Conservation (phyloP, 257 asterid species). For the Mentha longifolia region DNA sequence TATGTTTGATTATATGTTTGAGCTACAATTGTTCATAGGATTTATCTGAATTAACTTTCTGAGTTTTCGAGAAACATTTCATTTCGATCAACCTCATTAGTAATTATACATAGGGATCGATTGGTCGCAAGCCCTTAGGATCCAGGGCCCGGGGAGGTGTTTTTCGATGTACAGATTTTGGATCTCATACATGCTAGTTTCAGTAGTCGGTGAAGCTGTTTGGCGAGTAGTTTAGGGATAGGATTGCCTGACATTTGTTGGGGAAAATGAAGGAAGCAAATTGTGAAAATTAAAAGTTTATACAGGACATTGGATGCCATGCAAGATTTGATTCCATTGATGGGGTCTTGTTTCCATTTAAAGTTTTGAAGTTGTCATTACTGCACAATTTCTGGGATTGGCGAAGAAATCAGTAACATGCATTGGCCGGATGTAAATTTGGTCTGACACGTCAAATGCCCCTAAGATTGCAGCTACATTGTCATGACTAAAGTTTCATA, state of each 20-base stretch:
- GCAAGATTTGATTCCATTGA: slow-evolving; percentile 28
- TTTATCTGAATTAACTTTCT: slow-evolving; percentile 24
- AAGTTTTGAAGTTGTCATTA: slow-evolving; percentile 16
- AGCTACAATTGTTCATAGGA: neutral
- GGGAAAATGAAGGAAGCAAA: slow-evolving; percentile 25
- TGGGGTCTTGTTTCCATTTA: slow-evolving; percentile 26
- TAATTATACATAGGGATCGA: slow-evolving; percentile 11
- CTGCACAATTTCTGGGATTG: slow-evolving; percentile 27
- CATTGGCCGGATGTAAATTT: slow-evolving; percentile 16
- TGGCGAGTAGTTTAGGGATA: slow-evolving; percentile 10
- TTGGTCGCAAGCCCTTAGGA: slow-evolving; percentile 25
- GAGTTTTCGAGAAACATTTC: slow-evolving; percentile 13
- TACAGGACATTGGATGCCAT: slow-evolving; percentile 24
- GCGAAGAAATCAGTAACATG: neutral
- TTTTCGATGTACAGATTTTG: slow-evolving; percentile 20
- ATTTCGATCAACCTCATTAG: slow-evolving; percentile 21
- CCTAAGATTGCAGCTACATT: slow-evolving; percentile 14
- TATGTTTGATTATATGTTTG: slow-evolving; percentile 33
- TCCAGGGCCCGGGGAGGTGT: neutral
- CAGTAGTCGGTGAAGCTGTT: slow-evolving; percentile 20
- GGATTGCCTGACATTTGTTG: slow-evolving; percentile 19
- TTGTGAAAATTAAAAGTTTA: neutral
- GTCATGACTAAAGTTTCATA: slow-evolving; percentile 6
- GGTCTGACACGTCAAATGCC: neutral
- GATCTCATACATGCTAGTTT: slow-evolving; percentile 31